Evolutionary conservation across 225 moss, liverwort and hornwort genomes (phyloP), one percentile per base, ranked within the genome.

Genomic region (Polytrichum commune): DNA sequence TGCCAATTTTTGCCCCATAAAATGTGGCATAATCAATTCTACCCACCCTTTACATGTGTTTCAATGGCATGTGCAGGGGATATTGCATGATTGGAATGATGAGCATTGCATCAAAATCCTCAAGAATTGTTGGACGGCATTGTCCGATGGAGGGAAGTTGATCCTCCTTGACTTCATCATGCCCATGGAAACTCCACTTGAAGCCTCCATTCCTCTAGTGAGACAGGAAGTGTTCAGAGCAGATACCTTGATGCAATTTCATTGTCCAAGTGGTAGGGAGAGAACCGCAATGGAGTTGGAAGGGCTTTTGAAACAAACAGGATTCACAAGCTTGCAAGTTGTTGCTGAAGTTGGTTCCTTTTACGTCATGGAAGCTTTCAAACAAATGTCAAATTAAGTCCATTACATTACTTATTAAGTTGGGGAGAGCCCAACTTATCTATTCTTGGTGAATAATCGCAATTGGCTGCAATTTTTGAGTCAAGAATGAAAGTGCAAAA

Each of bases 221-320:
- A 5, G 4, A n/a, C 6, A n/a, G 0, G 0, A 0, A 0, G 6
- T 23, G 23, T 58, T 58, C 1, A 0, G 0, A 0, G 0, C 0
- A 1, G 57, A 58, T 58, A 22, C 22, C 57, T 22, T 22, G 6
- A 58, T 58, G 57, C 23, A 23, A 23, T 0, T 23, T n/a, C 0
- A 5, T 58, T 58, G 19, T 58, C 2, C 57, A 58, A 58, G 35
- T 35, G 38, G 38, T 2, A 38, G 35, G 38, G 38, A 38, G 23
- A 58, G 57, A 23, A 6, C 57, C 19, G n/a, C 4, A 20, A 1
- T 2, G 0, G 57, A 58, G 8, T 19, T 58, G n/a, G 57, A 58
- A 58, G 0, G 57, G 57, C n/a, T 58, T 19, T 6, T 58, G 1
- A 58, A 20, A 23, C 6, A n/a, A 19, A n/a, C 57, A n/a, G 8